Evolutionary conservation across 106 monocot genomes (phyloP).

Genomic region (Dioscorea dumetorum): DNA sequence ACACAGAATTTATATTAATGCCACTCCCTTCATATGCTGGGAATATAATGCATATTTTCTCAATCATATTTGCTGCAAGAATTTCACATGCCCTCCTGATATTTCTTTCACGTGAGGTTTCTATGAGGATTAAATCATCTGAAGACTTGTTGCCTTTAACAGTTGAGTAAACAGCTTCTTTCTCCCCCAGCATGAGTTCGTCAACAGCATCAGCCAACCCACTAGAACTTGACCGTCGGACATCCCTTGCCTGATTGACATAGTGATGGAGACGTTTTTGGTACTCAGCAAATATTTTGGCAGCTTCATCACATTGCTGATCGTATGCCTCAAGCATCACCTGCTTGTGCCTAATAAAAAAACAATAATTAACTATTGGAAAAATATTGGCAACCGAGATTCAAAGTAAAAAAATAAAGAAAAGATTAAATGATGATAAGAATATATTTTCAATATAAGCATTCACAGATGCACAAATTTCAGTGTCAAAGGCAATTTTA

Average conservation of each 20-base stretch:
- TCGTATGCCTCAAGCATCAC: constrained; percentile 92
- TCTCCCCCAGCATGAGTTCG: constrained; percentile 37
- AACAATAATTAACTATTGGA: constrained; percentile 5
- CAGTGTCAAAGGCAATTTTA: too few species aligned
- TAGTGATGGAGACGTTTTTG: constrained; percentile 90
- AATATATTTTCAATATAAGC: too few species aligned
- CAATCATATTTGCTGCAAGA: constrained; percentile 61
- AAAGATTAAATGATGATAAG: too few species aligned
- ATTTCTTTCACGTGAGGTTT: constrained; percentile 65
- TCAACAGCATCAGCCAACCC: constrained; percentile 27
- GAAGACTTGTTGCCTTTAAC: constrained; percentile 73
- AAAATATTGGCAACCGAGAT: neutral
- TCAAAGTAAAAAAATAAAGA: too few species aligned
- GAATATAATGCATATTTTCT: constrained; percentile 61
- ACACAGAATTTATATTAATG: constrained; percentile 48
- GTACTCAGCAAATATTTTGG: constrained; percentile 92
- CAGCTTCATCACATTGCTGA: constrained; percentile 92
- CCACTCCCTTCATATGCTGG: constrained; percentile 88
- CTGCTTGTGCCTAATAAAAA: constrained; percentile 71
- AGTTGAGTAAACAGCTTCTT: constrained; percentile 73
- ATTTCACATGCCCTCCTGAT: constrained; percentile 84
- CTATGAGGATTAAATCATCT: constrained; percentile 70
- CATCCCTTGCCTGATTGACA: constrained; percentile 81
- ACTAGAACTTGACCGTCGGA: constrained; percentile 34
- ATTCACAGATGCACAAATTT: too few species aligned